Evolutionary conservation across 108 stramenopile genomes (phyloP).

Genomic region (Cyclotella baltica): DNA sequence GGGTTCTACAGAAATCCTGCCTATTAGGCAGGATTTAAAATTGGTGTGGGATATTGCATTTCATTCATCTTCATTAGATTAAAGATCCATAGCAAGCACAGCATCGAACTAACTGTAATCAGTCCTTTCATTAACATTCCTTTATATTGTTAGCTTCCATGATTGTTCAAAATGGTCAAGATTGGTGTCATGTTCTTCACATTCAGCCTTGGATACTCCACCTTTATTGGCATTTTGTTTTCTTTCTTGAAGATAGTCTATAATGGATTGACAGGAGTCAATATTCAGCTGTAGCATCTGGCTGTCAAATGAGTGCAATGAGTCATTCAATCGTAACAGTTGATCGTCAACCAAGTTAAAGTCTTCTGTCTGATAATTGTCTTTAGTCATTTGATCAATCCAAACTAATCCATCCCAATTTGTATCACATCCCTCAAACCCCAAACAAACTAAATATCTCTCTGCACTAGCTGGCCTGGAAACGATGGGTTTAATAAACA

Average conservation of each 20-base stretch:
- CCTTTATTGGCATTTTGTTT: slow-evolving; percentile 9
- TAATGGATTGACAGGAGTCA: slow-evolving; percentile 25
- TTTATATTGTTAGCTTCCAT: too few relatives aligned
- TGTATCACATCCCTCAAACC: slow-evolving; percentile 54
- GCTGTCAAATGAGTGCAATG: slow-evolving; percentile 21
- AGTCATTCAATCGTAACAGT: slow-evolving; percentile 1
- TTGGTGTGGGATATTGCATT: too few relatives aligned
- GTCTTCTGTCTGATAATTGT: not conserved
- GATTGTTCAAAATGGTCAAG: not conserved
- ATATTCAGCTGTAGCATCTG: slow-evolving; percentile 30
- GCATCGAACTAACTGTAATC: too few relatives aligned
- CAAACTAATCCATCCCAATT: slow-evolving; percentile 65
- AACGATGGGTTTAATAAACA: slow-evolving; percentile 77
- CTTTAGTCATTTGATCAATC: slow-evolving; percentile 54
- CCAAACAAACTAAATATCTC: slow-evolving; percentile 76
- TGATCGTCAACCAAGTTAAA: not conserved
- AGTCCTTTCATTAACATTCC: too few relatives aligned
- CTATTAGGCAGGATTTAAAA: too few relatives aligned
- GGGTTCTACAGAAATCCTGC: too few relatives aligned
- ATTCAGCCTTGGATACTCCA: not conserved
- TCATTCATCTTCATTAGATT: too few relatives aligned
- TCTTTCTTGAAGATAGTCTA: slow-evolving; percentile 23
- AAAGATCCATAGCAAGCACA: too few relatives aligned
- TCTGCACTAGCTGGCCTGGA: slow-evolving; percentile 89
- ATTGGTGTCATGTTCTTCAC: not conserved